These are phyloP conservation scores for Pseudocercospora musae DNA, from an alignment of 2,329 filamentous ascomycete species.

Conservation along the genomic window DNA sequence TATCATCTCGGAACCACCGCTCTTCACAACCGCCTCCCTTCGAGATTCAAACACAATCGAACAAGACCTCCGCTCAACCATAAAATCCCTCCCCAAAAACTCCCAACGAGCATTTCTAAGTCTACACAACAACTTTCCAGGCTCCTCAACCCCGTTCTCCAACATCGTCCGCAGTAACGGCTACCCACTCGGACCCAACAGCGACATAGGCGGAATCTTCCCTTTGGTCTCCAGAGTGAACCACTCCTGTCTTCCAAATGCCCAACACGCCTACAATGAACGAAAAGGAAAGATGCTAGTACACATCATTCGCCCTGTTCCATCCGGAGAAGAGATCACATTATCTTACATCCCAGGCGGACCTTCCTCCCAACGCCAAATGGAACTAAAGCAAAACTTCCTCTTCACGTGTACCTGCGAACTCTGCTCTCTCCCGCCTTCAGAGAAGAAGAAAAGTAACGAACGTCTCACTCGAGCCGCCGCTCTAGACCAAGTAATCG, in stretches of 20 bases:
- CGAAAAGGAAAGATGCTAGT: conserved; percentile 25
- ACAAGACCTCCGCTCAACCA: conserved; percentile 22
- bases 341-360: conserved; percentile 35
- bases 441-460: conserved; percentile 33
- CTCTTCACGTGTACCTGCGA: conserved; percentile 37
- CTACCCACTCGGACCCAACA: conserved; percentile 31
- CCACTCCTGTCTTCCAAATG: conserved; percentile 39
- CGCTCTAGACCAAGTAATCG: conserved; percentile 26
- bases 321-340: conserved; percentile 38
- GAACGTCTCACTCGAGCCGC: conserved; percentile 15
- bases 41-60: conserved; percentile 21
- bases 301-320: conserved; percentile 37
- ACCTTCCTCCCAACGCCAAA: conserved; percentile 16
- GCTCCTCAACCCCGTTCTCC: conserved; percentile 24
- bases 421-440: conserved; percentile 37
- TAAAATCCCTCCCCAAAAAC: conserved; percentile 28
- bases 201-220: conserved; percentile 34
- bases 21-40: conserved; percentile 34
- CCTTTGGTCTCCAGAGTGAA: conserved; percentile 38
- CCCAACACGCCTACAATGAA: conserved; percentile 37
- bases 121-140: conserved; percentile 32
- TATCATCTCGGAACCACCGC: conserved; percentile 41
- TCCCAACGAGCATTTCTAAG: conserved; percentile 32
- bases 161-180: conserved; percentile 36
- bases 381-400: conserved; percentile 28